Conservation (phyloP, 352 stramenopile genomes). For the Pythium brassicae region DNA sequence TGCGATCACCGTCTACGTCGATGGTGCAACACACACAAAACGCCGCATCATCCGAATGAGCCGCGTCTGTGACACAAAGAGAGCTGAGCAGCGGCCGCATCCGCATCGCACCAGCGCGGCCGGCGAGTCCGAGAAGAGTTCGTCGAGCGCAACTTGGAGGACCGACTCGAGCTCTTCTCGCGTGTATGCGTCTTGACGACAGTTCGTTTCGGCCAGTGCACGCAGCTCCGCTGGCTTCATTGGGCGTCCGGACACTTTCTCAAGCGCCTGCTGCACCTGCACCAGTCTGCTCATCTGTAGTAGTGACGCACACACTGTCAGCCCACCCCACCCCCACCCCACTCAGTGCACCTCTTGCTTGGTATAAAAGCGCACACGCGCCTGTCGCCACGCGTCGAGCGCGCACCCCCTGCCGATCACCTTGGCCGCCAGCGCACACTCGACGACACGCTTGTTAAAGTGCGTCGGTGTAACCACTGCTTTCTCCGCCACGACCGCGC, state of each 20-base stretch:
- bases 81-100: not conserved
- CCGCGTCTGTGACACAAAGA: not conserved
- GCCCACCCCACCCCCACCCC: no score
- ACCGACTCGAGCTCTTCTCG: constrained; percentile 23
- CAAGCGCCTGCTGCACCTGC: constrained; percentile 34
- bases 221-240: constrained; percentile 27
- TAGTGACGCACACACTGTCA: not conserved
- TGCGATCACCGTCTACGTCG: constrained; percentile 25
- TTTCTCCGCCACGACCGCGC: constrained; percentile 62
- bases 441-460: constrained; percentile 82
- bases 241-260: not conserved
- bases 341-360: no score
- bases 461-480: constrained; percentile 49
- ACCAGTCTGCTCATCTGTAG: constrained; percentile 36
- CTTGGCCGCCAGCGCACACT: constrained; percentile 72
- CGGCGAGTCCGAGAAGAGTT: constrained; percentile 28
- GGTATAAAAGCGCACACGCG: constrained; percentile 7
- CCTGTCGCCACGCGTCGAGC: constrained; percentile 33
- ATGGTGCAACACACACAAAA: no score
- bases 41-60: not conserved
- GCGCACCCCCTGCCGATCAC: constrained; percentile 47
- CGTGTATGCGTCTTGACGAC: constrained; percentile 24
- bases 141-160: constrained; percentile 15
- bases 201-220: constrained; percentile 14
- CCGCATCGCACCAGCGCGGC: constrained; percentile 25